Percentiles rank a stretch among this genome's conserved stretches.
Evolutionary conservation across 176 grass and related monocot species (phyloP).

Genomic region (Otatea glauca): DNA sequence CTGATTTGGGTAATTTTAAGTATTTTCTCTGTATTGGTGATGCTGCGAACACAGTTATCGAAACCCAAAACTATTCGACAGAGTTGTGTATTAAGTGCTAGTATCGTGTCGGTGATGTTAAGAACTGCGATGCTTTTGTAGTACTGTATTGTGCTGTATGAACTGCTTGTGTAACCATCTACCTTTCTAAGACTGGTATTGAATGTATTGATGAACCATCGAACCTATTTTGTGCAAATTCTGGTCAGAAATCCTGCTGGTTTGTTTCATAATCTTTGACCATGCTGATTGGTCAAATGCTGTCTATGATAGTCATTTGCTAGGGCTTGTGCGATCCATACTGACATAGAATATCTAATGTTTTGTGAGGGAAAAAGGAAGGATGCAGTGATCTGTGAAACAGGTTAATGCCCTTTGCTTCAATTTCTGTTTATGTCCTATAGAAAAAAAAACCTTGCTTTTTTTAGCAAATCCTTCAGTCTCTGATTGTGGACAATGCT

Average conservation of each 20-base stretch:
- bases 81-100: background rate
- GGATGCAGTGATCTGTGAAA: background rate
- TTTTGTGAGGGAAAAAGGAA: background rate
- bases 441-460: background rate
- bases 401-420: background rate
- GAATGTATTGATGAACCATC: constrained; percentile 2
- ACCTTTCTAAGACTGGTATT: background rate
- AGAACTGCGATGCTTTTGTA: background rate
- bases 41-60: background rate
- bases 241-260: background rate
- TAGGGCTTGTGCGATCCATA: background rate
- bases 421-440: background rate
- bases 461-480: background rate
- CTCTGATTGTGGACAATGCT: background rate
- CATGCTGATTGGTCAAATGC: background rate
- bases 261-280: background rate
- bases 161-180: constrained; percentile 13
- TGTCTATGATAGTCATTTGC: background rate
- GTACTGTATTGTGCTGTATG: background rate
- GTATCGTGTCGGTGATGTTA: background rate
- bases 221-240: background rate
- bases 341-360: too few relatives aligned
- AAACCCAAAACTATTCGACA: background rate
- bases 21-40: constrained; percentile 5
- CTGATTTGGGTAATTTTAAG: background rate